Conservation (phyloP, 164 flowering plant species). For the Berberis thunbergii region DNA sequence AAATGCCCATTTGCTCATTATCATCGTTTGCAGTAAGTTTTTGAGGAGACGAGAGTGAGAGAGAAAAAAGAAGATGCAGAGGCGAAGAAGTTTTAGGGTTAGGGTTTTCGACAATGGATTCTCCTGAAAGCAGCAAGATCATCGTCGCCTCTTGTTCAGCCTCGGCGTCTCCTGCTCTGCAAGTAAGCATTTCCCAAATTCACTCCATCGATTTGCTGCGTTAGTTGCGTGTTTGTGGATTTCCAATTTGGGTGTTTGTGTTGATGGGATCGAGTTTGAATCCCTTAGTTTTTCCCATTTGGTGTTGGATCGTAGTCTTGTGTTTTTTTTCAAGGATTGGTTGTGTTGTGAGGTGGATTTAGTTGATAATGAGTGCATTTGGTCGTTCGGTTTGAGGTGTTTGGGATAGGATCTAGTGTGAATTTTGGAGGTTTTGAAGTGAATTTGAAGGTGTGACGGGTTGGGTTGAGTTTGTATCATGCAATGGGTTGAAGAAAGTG, state of each 20-base stretch:
- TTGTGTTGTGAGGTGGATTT: background rate
- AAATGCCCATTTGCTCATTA: background rate
- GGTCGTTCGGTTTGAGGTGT: background rate
- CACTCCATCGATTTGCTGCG: background rate
- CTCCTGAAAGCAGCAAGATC: constrained; percentile 21
- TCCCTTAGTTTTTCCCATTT: background rate
- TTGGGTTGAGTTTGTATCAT: too few relatives aligned
- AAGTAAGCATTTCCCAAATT: constrained; percentile 12
- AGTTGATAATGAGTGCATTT: background rate
- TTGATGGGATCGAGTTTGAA: background rate
- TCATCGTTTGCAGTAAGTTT: constrained; percentile 7
- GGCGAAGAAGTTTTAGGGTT: constrained; percentile 11
- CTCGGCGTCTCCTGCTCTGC: constrained; percentile 22
- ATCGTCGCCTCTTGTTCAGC: background rate
- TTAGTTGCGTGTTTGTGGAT: background rate
- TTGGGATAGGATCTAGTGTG: background rate
- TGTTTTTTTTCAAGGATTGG: background rate
- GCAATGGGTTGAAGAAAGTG: too few relatives aligned
- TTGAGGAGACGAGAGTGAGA: background rate
- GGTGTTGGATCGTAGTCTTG: background rate
- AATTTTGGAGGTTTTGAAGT: background rate
- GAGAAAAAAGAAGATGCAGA: constrained; percentile 8
- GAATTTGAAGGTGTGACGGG: background rate
- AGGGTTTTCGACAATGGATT: constrained; percentile 31
- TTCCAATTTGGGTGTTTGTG: background rate